phyloP scores from a whole-genome alignment of 495 filamentous ascomycete genomes.

The Aspergillus nidulans region DNA sequence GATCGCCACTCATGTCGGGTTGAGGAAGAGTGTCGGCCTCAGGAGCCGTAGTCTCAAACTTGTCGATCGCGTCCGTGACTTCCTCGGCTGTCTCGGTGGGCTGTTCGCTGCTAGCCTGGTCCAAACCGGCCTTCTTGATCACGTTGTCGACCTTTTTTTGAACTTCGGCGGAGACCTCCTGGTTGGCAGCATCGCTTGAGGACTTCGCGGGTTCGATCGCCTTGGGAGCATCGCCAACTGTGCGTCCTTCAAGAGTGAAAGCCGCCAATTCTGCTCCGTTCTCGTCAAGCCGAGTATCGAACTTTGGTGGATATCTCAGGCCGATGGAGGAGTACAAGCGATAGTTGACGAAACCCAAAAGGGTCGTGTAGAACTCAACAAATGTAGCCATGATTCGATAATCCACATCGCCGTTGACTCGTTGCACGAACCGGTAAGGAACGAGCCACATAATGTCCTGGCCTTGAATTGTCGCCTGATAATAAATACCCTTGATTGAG shows the following conservation, averaged over 20 bases:
- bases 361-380: constrained; percentile 95
- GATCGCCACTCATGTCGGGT: constrained; percentile 57
- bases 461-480: constrained; percentile 97
- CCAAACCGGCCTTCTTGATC: constrained; percentile 39
- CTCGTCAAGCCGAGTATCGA: constrained; percentile 81
- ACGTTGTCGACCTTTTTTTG: constrained; percentile 53
- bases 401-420: constrained; percentile 87
- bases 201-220: constrained; percentile 49
- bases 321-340: constrained; percentile 86
- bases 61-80: constrained; percentile 71
- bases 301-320: constrained; percentile 90
- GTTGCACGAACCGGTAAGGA: constrained; percentile 93
- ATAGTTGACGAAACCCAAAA: constrained; percentile 94
- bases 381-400: constrained; percentile 99
- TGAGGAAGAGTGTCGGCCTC: constrained; percentile 85
- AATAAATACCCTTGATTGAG: constrained; percentile 99
- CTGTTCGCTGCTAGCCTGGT: constrained; percentile 42
- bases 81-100: constrained; percentile 39
- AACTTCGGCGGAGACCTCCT: constrained; percentile 46
- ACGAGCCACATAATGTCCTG: constrained; percentile 97
- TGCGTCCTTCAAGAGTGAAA: constrained; percentile 76
- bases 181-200: constrained; percentile 34
- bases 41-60: constrained; percentile 71
- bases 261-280: constrained; percentile 87
- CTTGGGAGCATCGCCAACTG: constrained; percentile 50